Base-by-base conservation (phyloP, 2,329 filamentous ascomycete species). In the Colletotrichum salicis region DNA sequence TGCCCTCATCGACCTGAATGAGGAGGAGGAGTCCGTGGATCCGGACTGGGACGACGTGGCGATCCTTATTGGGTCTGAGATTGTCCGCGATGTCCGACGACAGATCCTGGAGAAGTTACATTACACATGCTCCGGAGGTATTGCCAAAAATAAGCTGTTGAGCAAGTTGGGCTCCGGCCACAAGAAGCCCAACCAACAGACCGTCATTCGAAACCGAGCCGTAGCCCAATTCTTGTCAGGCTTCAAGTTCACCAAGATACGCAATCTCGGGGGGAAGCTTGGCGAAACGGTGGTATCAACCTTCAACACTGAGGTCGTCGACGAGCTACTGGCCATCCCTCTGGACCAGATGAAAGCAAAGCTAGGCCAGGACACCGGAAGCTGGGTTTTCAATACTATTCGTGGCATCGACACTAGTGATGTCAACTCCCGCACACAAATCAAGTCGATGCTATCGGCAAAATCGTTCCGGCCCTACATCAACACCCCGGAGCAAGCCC, bases 1-100 rank as follows among this genome's bases (percentile, higher is more conserved):
- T 83, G 92, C 91, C n/a, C 84, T 97, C 67, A 86, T 97, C 19
- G 94, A 95, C 78, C 84, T 97, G 60, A 91, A 96, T 75, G 86
- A 90, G 29, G 89, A 95, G 72, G 89, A 89, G 12, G 95, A 97
- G 80, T 88, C 92, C 24, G 88, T 92, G 75, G 93, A 97, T 77
- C 94, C 94, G 1, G 96, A 99, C 82, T 99, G 96, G 96, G 96
- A 99, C 80, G 96, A 99, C 84, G 88, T 98, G 75, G 93, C 90
- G 19, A 93, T 97, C 79, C 86, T 94, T 35, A 90, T 98, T 77
- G 96, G 93, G 0, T 95, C 95, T 2, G 95, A 98, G 78, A 96
- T 98, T 76, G 91, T 98, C 41, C 90, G 94, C 24, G 87, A 90
- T 71, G 88, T 98, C 22, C 90, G 96, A 62, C 85, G 86, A 27